Base-by-base conservation (phyloP, 1,284 basidiomycete genomes). In the Thecaphora thlaspeos region DNA sequence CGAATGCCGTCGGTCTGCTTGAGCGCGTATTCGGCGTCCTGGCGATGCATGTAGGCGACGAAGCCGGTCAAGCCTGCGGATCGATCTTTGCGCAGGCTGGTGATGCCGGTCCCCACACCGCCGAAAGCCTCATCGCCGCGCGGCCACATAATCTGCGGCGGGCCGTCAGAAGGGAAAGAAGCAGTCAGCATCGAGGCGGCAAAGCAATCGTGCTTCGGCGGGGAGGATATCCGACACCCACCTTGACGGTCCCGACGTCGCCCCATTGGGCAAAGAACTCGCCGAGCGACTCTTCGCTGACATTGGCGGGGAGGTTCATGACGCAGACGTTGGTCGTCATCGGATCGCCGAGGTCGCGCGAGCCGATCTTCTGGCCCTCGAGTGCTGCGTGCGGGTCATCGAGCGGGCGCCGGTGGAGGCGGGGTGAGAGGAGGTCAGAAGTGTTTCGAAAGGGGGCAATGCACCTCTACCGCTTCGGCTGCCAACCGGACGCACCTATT, bases 291-390 rank as follows among this genome's bases (percentile, higher is more conserved):
- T 86, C 85, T 73, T 97, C 93, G 1, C 86, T 90, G 15, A 93
- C 86, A 72, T 88, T 85, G 2, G 84, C 80, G 0, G 94, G 93
- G 8, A 98, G 80, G 72, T 93, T 91, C 39, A 39, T 64, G 14
- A 96, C 89, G 77, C 93, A 96, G 18, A 98, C 80, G 73, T 97
- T 97, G 21, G 93, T 91, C 0, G 92, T 93, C 87, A 92, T 68
- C 15, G 57, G 87, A 71, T 94, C 91, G 15, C 88, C 89, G 59
- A 87, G 81, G 72, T 93, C 90, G 75, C 88, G 89, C 61, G 90
- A 91, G 32, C 90, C 90, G 17, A 53, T 51, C 74, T 87, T 87
- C 76, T 90, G 89, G 2, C 86, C 87, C 68, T 91, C 90, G 70
- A 89, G 90, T 32, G 89, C 89, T 84, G 61, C 30, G 44, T 7